These are phyloP conservation scores for Porphyrellus cyaneotinctus DNA, from an alignment of 768 basidiomycete species.

Conservation along the genomic window DNA sequence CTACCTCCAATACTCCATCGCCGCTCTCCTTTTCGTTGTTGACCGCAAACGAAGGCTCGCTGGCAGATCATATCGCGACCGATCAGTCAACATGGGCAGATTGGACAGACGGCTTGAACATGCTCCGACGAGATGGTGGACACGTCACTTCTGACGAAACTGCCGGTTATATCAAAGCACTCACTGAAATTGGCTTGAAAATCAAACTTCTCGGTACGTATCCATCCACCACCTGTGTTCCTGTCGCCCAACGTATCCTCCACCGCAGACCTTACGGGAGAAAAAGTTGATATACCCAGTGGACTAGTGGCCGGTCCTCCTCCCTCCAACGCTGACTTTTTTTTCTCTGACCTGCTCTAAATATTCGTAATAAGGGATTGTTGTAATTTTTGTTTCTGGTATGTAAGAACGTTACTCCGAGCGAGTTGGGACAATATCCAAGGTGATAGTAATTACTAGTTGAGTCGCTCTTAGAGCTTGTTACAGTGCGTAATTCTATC, in stretches of 20 bases:
- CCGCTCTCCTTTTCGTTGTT: slow-evolving; percentile 76
- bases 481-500: slow-evolving; percentile 20
- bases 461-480: slow-evolving; percentile 18
- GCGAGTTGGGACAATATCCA: not conserved
- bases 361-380: slow-evolving; percentile 14
- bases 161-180: slow-evolving; percentile 75
- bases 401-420: slow-evolving; percentile 1
- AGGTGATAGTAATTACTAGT: slow-evolving; percentile 19
- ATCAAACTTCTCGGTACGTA: slow-evolving; percentile 79
- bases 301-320: slow-evolving; percentile 74
- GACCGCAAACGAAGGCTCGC: slow-evolving; percentile 61
- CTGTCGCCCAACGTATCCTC: not conserved
- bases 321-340: slow-evolving; percentile 77
- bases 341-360: slow-evolving; percentile 64
- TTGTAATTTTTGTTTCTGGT: slow-evolving; percentile 8
- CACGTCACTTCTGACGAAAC: slow-evolving; percentile 85
- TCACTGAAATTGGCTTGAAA: slow-evolving; percentile 90
- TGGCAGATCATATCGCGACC: slow-evolving; percentile 77
- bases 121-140: slow-evolving; percentile 77
- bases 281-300: slow-evolving; percentile 85
- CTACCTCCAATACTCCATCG: slow-evolving; percentile 53
- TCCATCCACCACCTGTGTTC: not conserved
- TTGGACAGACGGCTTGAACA: slow-evolving; percentile 91
- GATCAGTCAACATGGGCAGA: slow-evolving; percentile 82
- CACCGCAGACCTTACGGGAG: slow-evolving; percentile 76